Base-by-base conservation (phyloP, 139 green algal genomes). In the Axilococcus clingmanii region DNA sequence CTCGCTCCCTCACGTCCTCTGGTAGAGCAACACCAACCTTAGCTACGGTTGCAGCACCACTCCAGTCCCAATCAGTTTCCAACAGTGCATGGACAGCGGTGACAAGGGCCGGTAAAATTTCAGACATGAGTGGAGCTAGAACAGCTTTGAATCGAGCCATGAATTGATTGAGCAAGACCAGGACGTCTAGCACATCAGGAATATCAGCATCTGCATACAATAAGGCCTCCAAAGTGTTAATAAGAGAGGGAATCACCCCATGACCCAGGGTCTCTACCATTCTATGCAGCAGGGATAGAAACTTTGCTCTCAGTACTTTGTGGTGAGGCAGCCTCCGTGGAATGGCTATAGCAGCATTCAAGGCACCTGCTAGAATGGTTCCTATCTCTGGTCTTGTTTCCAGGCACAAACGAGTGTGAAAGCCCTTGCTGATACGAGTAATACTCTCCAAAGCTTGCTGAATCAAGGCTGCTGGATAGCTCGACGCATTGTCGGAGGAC, bases 231-330 rank as follows among this genome's bases (percentile, higher is more conserved):
- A 94, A 60, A 2, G 75, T 68, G 12, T 51, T 17, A 0, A 76
- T 68, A 35, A 88, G 60, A 50, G 63, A 70, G 2, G 72, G 74
- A 58, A 90, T 57, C 17, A 86, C 40, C 11, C 27, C 40, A 54
- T 17, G 23, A 20, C 63, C 69, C 33, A 94, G 65, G 40, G 60
- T 76, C 63, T 95, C 87, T 36, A 94, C 83, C 67, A 94, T 64
- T 24, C 87, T 74, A 71, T 95, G 85, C 20, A 94, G 41, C 30
- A 84, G 79, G 20, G 60, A 72, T 27, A 93, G 81, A 65, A 90
- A 82, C 42, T 83, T 75, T 5, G 56, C 58, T 5, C 79, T 66
- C 27, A 94, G 68, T 49, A 68, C 48, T 57, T 72, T 78, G 63
- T 75, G 57, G 40, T 29, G 29, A 8, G 81, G 79, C 9, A 78